These are phyloP conservation scores for Metschnikowia lachancei DNA, from an alignment of 805 yeast genomes.

Conservation along the genomic window DNA sequence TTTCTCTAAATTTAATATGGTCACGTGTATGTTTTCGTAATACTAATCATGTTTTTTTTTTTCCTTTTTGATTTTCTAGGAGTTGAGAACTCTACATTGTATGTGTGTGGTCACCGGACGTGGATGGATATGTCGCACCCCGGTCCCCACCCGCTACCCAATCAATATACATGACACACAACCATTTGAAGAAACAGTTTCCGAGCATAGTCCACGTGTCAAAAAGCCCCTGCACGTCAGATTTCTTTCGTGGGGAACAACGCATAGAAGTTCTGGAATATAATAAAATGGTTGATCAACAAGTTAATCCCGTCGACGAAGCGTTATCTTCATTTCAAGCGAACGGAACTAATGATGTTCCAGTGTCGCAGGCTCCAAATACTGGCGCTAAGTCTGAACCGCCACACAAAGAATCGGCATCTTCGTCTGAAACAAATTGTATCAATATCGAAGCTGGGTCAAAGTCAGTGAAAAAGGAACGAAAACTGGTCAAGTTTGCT, in stretches of 20 bases:
- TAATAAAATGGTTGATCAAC: background rate
- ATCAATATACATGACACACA: background rate
- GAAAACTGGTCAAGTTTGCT: slow-evolving; percentile 36
- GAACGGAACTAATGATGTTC: background rate
- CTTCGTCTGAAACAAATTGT: background rate
- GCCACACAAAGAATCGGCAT: background rate
- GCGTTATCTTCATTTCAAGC: background rate
- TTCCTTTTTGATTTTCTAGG: too few species aligned
- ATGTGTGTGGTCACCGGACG: background rate
- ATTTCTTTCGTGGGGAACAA: background rate
- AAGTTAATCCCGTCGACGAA: background rate
- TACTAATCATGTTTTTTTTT: too few species aligned
- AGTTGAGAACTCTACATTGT: too few species aligned
- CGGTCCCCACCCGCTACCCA: background rate
- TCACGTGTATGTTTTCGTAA: too few species aligned
- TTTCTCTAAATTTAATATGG: too few species aligned
- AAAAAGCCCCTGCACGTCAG: background rate
- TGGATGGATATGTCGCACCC: background rate
- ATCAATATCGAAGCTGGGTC: background rate
- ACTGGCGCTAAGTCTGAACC: background rate
- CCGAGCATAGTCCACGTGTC: background rate
- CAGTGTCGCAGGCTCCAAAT: background rate
- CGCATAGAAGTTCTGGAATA: background rate
- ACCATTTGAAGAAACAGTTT: background rate
- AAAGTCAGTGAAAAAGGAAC: background rate